phyloP scores from a whole-genome alignment of 2,329 filamentous ascomycete species.

The Scedosporium minutisporum region DNA sequence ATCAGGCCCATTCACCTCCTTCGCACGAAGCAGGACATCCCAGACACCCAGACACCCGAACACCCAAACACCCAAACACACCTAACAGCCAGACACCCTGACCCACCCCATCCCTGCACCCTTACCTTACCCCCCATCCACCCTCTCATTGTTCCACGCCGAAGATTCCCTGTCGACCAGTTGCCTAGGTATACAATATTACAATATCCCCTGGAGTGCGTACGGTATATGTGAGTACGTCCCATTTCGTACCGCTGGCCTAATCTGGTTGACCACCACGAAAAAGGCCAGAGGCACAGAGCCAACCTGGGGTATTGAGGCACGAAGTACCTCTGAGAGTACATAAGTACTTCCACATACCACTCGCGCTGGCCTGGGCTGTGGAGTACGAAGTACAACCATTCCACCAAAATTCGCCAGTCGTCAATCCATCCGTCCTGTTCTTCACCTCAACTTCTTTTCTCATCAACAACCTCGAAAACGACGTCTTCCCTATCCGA shows the following conservation, averaged over 20 bases:
- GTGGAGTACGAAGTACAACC: conserved; percentile 2
- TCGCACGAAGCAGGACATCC: not conserved
- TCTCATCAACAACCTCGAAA: conserved; percentile 5
- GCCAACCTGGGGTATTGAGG: not conserved
- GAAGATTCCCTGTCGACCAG: not conserved
- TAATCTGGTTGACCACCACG: not conserved
- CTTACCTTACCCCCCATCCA: not conserved
- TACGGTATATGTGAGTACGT: not conserved
- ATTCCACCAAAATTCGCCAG: conserved; percentile 8
- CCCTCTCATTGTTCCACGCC: conserved; percentile 1
- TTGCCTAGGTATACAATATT: not conserved
- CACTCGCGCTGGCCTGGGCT: not conserved
- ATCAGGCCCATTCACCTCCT: not conserved
- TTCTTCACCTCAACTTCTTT: conserved; percentile 5
- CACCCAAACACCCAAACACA: not conserved
- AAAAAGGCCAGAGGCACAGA: not conserved
- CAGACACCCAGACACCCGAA: not conserved
- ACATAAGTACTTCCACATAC: not conserved
- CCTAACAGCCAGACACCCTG: not conserved
- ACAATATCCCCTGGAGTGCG: too few relatives aligned
- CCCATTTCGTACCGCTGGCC: not conserved
- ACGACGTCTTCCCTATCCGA: not conserved
- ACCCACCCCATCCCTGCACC: not conserved
- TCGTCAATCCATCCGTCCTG: conserved; percentile 4
- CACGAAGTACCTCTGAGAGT: not conserved